Evolutionary conservation across 1,139 yeast genomes (phyloP), one percentile per base, ranked within the genome.

Genomic region (Petasospora fabianii): DNA sequence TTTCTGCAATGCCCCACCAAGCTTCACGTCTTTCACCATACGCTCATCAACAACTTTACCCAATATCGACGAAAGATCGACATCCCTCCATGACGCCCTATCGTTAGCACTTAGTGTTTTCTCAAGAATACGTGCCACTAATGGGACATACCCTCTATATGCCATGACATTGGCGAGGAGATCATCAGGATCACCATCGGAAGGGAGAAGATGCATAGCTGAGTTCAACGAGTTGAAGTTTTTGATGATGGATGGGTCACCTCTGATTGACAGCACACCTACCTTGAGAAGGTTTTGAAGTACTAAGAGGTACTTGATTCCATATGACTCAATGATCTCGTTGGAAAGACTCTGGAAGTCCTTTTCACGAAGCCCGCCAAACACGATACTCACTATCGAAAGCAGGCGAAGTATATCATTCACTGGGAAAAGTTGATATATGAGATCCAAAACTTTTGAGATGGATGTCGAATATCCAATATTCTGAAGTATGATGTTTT

Each of bases 301-400:
- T 1, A 71, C 56, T 12, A 59, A 39, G 3, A 71, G 54, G 35
- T 73, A 68, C 39, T 69, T 62, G 44, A 78, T 61, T 0, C 95
- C 95, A 53, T 72, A 84, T 34, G 74, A 70, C 39, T 75, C 77
- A 15, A 76, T 56, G 5, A 83, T 59, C 41, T 73, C 79, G 9
- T 60, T 64, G 37, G 72, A 68, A 17, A 84, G 55, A 16, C 51
- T 51, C 4, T 71, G 76, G 47, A 73, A 69, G 47, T 83, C 88
- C 41, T 68, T 73, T 35, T 72, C 80, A 40, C 75, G 71, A 24
- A 86, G 59, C 0, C 96, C 96, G 34, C 75, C 77, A 49, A 80
- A 75, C 8, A 77, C 70, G 12, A 79, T 62, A 5, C 83, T 73
- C 4, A 83, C 72, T 16, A 84, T 54, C 1, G 76, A 64, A 2